Evolutionary conservation across 208 protist genomes (phyloP).

Genomic region (Leishmania tropica): DNA sequence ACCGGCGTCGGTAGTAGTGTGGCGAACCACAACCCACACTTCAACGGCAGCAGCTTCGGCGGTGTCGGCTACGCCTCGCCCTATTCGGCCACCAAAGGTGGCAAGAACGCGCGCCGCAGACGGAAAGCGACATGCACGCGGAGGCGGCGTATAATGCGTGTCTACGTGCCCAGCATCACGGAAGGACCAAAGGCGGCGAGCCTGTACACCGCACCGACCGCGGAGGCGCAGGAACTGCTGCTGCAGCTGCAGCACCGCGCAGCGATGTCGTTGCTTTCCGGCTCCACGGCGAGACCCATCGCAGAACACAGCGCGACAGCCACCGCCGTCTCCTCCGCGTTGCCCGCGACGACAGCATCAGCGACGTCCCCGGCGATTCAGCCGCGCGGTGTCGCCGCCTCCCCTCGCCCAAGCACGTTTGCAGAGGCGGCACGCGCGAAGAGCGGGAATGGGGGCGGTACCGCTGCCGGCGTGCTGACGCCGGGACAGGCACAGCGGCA

Average conservation of each 20-base stretch:
- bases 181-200: constrained; percentile 38
- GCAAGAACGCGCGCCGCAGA: constrained; percentile 16
- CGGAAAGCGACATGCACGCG: constrained; percentile 18
- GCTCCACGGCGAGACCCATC: neutral
- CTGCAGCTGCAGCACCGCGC: constrained; percentile 25
- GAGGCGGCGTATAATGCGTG: constrained; percentile 19
- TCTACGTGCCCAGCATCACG: constrained; percentile 41
- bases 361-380: neutral
- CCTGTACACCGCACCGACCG: constrained; percentile 41
- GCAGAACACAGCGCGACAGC: neutral
- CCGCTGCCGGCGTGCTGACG: neutral
- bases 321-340: neutral
- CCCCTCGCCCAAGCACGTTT: constrained; percentile 4
- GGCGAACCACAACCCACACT: neutral
- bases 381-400: neutral
- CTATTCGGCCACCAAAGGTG: neutral
- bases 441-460: neutral
- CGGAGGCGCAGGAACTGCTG: constrained; percentile 28
- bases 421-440: constrained; percentile 5
- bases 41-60: neutral
- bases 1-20: neutral
- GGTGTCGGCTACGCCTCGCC: constrained; percentile 4
- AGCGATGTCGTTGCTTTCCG: neutral
- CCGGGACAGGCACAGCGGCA: neutral
- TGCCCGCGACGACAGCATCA: neutral